These are phyloP conservation scores for Ceratopteris richardii DNA, from an alignment of 75 land plant species.

Conservation along the genomic window DNA sequence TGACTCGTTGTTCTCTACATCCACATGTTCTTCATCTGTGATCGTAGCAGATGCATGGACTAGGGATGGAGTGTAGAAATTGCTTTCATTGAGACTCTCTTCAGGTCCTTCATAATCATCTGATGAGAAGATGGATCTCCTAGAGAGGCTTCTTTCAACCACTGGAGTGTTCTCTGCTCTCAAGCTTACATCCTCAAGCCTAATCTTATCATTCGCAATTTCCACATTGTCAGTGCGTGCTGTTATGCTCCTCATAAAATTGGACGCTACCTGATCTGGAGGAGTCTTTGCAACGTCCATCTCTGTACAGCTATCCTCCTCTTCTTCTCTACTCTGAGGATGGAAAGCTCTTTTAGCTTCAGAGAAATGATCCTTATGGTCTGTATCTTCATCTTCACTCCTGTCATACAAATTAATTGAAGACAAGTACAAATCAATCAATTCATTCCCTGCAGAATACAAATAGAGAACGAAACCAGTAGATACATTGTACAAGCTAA, in stretches of 20 bases:
- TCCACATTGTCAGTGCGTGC: neutral
- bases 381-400: constrained; percentile 3
- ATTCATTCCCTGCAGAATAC: neutral
- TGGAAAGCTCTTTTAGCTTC: neutral
- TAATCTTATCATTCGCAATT: neutral
- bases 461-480: neutral
- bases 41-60: constrained; percentile 1
- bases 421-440: neutral
- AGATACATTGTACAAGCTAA: no score
- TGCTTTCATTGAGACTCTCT: neutral
- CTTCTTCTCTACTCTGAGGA: neutral
- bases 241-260: no score
- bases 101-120: neutral
- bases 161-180: neutral
- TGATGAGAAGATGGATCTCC: neutral
- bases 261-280: no score
- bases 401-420: neutral
- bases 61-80: neutral
- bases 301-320: constrained; percentile 3
- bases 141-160: neutral
- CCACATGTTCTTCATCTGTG: constrained; percentile 34
- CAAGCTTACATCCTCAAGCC: neutral
- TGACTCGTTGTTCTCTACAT: constrained; percentile 55
- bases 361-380: neutral
- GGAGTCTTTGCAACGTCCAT: neutral